Percentiles rank a stretch among this genome's conserved stretches.
These are phyloP conservation scores for Coprinopsis sp. DNA, from an alignment of 768 basidiomycete species.

Conservation along the genomic window DNA sequence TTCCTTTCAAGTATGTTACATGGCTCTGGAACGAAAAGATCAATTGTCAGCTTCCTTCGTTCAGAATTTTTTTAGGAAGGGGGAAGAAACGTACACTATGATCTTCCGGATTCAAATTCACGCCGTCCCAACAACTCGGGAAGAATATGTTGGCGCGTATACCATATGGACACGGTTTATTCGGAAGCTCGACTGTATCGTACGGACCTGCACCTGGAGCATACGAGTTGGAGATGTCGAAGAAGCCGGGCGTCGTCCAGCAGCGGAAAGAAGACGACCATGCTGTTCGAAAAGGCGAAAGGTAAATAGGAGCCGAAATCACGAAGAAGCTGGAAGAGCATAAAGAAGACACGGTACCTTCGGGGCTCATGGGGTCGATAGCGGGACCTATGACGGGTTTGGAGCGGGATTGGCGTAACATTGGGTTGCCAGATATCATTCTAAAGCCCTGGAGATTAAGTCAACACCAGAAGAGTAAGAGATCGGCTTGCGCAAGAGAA, in stretches of 20 bases:
- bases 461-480: background rate
- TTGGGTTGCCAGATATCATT: slow-evolving; percentile 2
- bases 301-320: background rate
- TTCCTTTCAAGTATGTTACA: slow-evolving; percentile 2
- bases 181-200: slow-evolving; percentile 1
- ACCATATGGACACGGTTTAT: background rate
- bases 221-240: slow-evolving; percentile 4
- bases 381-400: background rate
- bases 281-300: slow-evolving; percentile 2
- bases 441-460: background rate
- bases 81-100: slow-evolving; percentile 4
- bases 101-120: slow-evolving; percentile 3
- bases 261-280: background rate
- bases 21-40: slow-evolving; percentile 10
- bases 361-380: background rate
- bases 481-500: no score
- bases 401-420: background rate
- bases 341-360: background rate
- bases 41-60: no score
- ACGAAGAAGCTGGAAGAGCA: background rate
- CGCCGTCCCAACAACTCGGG: slow-evolving; percentile 11
- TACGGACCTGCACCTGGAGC: slow-evolving; percentile 1
- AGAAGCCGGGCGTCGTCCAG: slow-evolving; percentile 3
- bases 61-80: no score
- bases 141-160: slow-evolving; percentile 7